Base-by-base conservation (phyloP, 148 eudicot species). In the Pharnaceum exiguum region DNA sequence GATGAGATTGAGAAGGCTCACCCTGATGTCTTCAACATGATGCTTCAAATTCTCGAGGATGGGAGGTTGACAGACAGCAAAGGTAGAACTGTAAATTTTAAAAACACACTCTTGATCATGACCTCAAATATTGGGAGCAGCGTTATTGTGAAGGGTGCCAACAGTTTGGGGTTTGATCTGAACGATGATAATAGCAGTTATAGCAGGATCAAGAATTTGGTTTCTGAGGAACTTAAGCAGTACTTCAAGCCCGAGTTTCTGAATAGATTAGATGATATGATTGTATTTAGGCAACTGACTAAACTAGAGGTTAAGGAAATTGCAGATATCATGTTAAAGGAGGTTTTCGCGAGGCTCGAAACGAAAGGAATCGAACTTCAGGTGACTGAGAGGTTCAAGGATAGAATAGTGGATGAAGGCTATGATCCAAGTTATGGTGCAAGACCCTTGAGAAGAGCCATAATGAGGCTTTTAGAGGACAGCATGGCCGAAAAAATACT, bases 401-500 rank as follows among this genome's bases (percentile, higher is more conserved):
- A 90, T 29, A 66, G 79, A 55, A 89, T 90, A 40, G 95, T 84
- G 26, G 95, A 90, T 3, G 95, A 90, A 77, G 97, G 97, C 8
- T 86, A 83, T 56, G 73, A 84, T 61, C 95, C 90, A 0, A 84
- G 86, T 63, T 90, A 90, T 26, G 95, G 97, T 1, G 97, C 95
- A 4, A 76, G 97, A 67, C 97, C 97, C 0, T 70, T 90, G 29
- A 81, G 97, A 67, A 77, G 97, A 51, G 95, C 97, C 27, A 90
- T 90, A 16, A 86, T 86, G 95, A 84, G 90, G 48, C 88, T 90
- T 15, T 55, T 90, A 62, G 97, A 90, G 62, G 97, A 90, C 46
- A 79, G 89, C 63, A 81, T 90, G 95, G 97, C 97, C 2, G 97
- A 90, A 77, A 90, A 83, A 75, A 86, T 90, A 95, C 86, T 90